These are phyloP conservation scores for Basidioascus undulatus DNA, from an alignment of 768 basidiomycete species.

Conservation along the genomic window DNA sequence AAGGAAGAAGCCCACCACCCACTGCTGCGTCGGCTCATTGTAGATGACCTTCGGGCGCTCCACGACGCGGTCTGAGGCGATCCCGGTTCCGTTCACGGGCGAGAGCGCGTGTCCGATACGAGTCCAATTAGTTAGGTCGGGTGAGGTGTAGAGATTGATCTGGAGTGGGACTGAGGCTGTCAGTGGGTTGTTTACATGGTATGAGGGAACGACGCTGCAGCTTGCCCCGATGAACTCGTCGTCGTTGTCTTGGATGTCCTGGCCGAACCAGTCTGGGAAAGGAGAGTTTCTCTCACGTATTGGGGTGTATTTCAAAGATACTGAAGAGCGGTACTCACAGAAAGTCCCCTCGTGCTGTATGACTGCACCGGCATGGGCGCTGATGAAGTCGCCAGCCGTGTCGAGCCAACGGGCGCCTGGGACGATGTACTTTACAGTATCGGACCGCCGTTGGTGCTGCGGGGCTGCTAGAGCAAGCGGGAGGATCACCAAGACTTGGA, in stretches of 20 bases:
- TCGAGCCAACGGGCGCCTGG: neutral
- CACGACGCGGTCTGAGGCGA: neutral
- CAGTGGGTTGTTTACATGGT: neutral
- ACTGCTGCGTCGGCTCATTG: neutral
- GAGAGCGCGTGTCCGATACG: neutral
- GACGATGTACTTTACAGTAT: neutral
- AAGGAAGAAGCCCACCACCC: neutral
- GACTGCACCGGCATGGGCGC: neutral
- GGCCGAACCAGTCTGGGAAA: slow-evolving; percentile 2
- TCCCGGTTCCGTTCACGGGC: neutral
- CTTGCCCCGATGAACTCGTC: neutral
- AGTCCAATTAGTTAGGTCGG: neutral
- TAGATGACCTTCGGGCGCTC: slow-evolving; percentile 1
- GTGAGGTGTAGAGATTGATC: neutral
- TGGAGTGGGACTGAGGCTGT: no score
- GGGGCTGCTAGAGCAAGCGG: no score
- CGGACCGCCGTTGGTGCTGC: no score
- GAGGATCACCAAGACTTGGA: no score
- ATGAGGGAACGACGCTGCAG: no score
- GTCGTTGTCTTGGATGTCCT: neutral
- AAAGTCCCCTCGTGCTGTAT: neutral
- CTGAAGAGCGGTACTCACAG: no score
- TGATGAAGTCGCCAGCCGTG: neutral
- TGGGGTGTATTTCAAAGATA: no score
- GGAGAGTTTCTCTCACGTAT: no score